Conservation (phyloP, 176 grass and related monocot species). For the Eragrostis nindensis region DNA sequence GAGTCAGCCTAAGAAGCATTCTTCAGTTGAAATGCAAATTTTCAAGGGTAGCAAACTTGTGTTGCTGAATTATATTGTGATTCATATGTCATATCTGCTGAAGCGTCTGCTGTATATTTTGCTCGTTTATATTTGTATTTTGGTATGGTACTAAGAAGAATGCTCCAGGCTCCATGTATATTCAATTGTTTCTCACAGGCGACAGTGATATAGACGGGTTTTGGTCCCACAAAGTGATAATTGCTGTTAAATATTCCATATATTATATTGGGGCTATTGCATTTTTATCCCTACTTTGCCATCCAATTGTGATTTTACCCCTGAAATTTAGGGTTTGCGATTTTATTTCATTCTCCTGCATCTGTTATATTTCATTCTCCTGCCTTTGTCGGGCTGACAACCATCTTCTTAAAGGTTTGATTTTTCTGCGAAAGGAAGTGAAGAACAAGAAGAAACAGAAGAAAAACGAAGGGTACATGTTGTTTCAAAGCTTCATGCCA, state of each 20-base stretch:
- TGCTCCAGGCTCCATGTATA: constrained; percentile 8
- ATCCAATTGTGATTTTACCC: too few species aligned
- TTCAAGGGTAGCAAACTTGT: background rate
- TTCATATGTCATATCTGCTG: background rate
- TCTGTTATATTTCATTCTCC: constrained; percentile 14
- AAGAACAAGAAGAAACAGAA: constrained; percentile 73
- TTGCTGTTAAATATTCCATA: background rate
- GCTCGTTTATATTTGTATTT: background rate
- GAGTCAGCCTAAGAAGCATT: background rate
- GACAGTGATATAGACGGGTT: background rate
- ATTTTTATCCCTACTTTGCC: too few species aligned
- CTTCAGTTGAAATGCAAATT: background rate
- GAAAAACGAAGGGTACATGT: constrained; percentile 86
- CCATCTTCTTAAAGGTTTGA: constrained; percentile 71
- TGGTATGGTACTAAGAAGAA: background rate
- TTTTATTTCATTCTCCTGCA: too few species aligned
- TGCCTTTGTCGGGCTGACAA: constrained; percentile 20
- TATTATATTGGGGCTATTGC: too few species aligned
- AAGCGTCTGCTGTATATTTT: background rate
- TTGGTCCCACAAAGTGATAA: background rate
- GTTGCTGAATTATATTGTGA: background rate
- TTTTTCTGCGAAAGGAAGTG: constrained; percentile 66
- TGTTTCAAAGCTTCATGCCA: constrained; percentile 85
- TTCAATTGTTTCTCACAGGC: background rate
- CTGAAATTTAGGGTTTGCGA: too few species aligned